phyloP scores from a whole-genome alignment of 305 asterid genomes.

The Fraxinus paxiana region DNA sequence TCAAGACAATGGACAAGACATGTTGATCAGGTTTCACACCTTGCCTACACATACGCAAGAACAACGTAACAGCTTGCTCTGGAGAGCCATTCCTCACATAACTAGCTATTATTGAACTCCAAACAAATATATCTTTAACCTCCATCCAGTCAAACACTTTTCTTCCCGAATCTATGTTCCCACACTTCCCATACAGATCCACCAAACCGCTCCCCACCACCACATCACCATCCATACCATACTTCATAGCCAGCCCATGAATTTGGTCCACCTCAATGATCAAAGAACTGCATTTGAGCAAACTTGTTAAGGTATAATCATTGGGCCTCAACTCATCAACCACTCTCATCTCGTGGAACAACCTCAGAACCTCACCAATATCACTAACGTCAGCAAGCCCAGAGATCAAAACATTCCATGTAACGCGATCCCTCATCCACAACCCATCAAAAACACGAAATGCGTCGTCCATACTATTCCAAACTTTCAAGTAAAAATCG shows the following conservation, averaged over 20 bases:
- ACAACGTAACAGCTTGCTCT: constrained; percentile 3
- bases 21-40: constrained; percentile 13
- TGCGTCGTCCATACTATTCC: neutral
- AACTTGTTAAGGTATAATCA: constrained; percentile 18
- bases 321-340: constrained; percentile 12
- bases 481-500: constrained; percentile 5
- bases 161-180: neutral
- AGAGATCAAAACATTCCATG: constrained; percentile 13
- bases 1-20: constrained; percentile 10
- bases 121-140: constrained; percentile 12
- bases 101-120: constrained; percentile 17
- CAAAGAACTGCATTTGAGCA: constrained; percentile 16
- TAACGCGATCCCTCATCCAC: constrained; percentile 13
- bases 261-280: constrained; percentile 9
- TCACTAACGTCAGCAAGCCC: constrained; percentile 8
- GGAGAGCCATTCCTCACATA: constrained; percentile 1
- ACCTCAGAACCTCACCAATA: constrained; percentile 1
- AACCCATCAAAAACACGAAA: constrained; percentile 7
- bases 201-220: constrained; percentile 21
- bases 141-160: constrained; percentile 10
- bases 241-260: constrained; percentile 14
- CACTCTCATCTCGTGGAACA: constrained; percentile 14
- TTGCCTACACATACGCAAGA: constrained; percentile 12
- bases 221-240: constrained; percentile 11
- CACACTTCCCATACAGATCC: constrained; percentile 19